These are phyloP conservation scores for Nosema muscidifuracis DNA, from an alignment of 371 early-diverging fungal genomes.

Conservation along the genomic window DNA sequence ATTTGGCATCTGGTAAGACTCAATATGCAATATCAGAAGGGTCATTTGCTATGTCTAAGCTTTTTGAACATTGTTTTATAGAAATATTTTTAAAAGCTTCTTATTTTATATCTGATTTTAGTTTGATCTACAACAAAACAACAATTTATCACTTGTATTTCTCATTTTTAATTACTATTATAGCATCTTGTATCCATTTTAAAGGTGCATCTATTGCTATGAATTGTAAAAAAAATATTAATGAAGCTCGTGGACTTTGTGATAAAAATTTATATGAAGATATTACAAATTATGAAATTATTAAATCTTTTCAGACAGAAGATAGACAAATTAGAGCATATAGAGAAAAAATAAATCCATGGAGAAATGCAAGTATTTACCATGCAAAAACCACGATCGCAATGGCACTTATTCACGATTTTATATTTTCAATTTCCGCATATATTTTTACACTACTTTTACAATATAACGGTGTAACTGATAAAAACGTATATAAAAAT, in stretches of 20 bases:
- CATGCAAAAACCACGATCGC: not conserved
- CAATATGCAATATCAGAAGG: slow-evolving; percentile 20
- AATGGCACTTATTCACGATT: slow-evolving; percentile 1
- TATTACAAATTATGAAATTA: slow-evolving; percentile 33
- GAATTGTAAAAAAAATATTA: slow-evolving; percentile 28
- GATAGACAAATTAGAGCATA: slow-evolving; percentile 11
- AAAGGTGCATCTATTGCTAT: slow-evolving; percentile 12
- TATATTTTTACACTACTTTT: slow-evolving; percentile 26
- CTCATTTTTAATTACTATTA: not conserved
- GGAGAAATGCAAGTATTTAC: not conserved
- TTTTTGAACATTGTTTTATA: slow-evolving; percentile 3
- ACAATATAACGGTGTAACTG: not conserved
- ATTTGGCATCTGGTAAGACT: slow-evolving; percentile 8
- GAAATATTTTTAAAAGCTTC: not conserved
- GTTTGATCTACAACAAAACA: not conserved
- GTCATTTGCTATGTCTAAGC: slow-evolving; percentile 11
- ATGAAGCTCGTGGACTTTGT: slow-evolving; percentile 21
- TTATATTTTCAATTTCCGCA: slow-evolving; percentile 27
- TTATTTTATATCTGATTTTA: not conserved
- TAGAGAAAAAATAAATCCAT: slow-evolving; percentile 7
- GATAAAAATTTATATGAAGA: slow-evolving; percentile 43
- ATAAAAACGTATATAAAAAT: slow-evolving; percentile 31
- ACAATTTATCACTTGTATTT: not conserved
- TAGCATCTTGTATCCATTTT: slow-evolving; percentile 1
- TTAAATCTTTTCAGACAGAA: slow-evolving; percentile 38